Conservation (phyloP, 2,329 filamentous ascomycete species). For the Lomentospora prolificans region DNA sequence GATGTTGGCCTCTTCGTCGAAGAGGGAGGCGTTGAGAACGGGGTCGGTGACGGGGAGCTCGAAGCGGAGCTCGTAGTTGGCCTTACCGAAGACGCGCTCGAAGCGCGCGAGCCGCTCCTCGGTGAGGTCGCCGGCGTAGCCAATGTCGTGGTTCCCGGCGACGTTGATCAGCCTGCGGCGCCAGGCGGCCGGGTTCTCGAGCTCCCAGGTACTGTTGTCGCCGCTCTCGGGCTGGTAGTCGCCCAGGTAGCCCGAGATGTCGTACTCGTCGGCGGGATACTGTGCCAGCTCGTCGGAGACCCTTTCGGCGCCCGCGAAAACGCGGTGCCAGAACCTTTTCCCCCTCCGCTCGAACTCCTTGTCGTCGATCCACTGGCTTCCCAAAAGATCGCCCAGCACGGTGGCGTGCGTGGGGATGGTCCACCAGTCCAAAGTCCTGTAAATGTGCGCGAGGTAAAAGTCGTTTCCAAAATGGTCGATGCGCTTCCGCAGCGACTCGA, state of each 20-base stretch:
- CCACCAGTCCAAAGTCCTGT: slow-evolving; percentile 76
- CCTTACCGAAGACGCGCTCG: slow-evolving; percentile 72
- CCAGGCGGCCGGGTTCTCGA: slow-evolving; percentile 47
- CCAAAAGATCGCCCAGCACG: slow-evolving; percentile 82
- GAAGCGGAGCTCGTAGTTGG: slow-evolving; percentile 83
- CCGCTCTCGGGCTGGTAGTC: slow-evolving; percentile 17
- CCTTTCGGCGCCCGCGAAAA: slow-evolving; percentile 60
- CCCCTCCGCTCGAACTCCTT: slow-evolving; percentile 70
- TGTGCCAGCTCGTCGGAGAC: slow-evolving; percentile 47
- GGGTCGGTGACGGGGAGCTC: slow-evolving; percentile 40
- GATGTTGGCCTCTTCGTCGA: slow-evolving; percentile 31
- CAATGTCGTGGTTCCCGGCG: slow-evolving; percentile 91
- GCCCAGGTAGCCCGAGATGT: slow-evolving; percentile 38
- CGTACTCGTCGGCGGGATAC: slow-evolving; percentile 38
- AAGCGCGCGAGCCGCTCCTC: slow-evolving; percentile 68
- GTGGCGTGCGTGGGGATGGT: slow-evolving; percentile 74
- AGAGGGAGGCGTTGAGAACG: slow-evolving; percentile 28
- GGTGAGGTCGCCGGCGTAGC: slow-evolving; percentile 87
- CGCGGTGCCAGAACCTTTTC: slow-evolving; percentile 67
- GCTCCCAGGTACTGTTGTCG: neutral
- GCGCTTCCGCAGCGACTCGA: slow-evolving; percentile 63
- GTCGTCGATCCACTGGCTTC: slow-evolving; percentile 89
- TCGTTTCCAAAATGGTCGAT: slow-evolving; percentile 91
- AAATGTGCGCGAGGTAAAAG: slow-evolving; percentile 88
- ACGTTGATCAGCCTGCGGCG: slow-evolving; percentile 73